Base-by-base conservation (phyloP, 2,329 filamentous ascomycete genomes). In the Intubia oerlemansii region DNA sequence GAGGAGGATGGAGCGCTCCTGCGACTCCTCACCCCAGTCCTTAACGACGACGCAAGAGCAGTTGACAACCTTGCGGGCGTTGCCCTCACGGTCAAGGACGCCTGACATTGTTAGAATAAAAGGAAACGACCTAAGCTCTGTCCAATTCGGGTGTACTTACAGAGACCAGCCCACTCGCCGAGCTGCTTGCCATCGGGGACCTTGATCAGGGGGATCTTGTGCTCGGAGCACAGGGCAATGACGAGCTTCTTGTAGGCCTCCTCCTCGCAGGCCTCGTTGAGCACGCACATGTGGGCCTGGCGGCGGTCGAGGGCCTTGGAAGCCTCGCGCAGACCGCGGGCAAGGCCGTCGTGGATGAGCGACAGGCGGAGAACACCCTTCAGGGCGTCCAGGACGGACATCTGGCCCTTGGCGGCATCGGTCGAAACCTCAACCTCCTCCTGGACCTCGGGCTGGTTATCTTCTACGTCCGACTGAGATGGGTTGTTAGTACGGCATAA, bases 161-260 rank as follows among this genome's bases (percentile, higher is more conserved):
- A 98, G 52, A 98, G 75, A 65, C 88, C 88, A 54, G 90, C 85
- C 88, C 88, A 98, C 69, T 98, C 88, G 66, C 88, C 88, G 49
- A 98, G 68, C 71, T 93, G 80, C 77, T 98, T 98, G 59, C 88
- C 88, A 59, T 98, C 88, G 45, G 84, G 85, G 41, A 98, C 88
- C 80, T 98, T 95, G 73, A 98, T 98, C 49, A 98, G 66, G 43
- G 88, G 88, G 50, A 98, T 98, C 75, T 93, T 93, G 69, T 98
- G 88, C 74, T 98, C 88, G 41, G 77, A 80, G 79, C 88, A 98
- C 37, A 98, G 78, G 39, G 88, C 88, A 46, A 95, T 79, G 49
- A 98, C 85, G 43, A 98, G 74, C 78, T 98, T 98, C 82, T 98
- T 98, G 73, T 98, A 98, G 44, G 88, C 85, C 63, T 98, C 88